A percentile compares a stretch with the other conserved stretches of the same genome.
Conservation (phyloP, 202 grass and related monocot species). For the Zizania palustris region DNA sequence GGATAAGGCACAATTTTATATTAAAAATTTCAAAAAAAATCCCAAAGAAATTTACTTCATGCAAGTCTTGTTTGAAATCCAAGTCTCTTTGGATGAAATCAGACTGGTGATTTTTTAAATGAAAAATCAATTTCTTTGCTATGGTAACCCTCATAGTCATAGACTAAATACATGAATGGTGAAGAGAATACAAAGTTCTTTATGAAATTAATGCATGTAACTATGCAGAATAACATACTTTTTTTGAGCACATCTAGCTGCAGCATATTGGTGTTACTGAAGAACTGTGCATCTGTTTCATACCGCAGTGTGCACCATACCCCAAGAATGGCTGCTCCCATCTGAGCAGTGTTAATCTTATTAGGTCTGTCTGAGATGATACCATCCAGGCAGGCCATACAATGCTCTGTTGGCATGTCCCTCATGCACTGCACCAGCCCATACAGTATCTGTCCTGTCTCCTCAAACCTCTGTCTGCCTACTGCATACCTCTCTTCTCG, state of each 20-base stretch:
- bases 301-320: conserved; percentile 50
- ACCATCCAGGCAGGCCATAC: conserved; percentile 37
- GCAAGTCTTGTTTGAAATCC: conserved; percentile 12
- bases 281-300: conserved; percentile 41
- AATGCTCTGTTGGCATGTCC: conserved; percentile 32
- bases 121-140: neutral
- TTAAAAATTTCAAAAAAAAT: neutral
- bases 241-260: neutral
- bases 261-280: conserved; percentile 17
- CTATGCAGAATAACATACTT: conserved; percentile 31
- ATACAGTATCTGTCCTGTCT: conserved; percentile 34
- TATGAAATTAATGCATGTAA: neutral
- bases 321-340: conserved; percentile 43
- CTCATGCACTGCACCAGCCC: conserved; percentile 53
- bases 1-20: neutral
- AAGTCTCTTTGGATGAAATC: neutral
- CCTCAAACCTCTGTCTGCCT: conserved; percentile 28
- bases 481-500: conserved; percentile 40
- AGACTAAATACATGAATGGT: neutral
- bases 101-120: neutral
- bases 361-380: conserved; percentile 9
- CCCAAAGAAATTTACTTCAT: neutral
- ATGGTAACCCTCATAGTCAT: neutral
- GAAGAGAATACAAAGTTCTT: neutral
- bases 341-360: neutral